These are phyloP conservation scores for Hymenotorrendiella dingleyae DNA, from an alignment of 2,329 filamentous ascomycete species.

Conservation along the genomic window DNA sequence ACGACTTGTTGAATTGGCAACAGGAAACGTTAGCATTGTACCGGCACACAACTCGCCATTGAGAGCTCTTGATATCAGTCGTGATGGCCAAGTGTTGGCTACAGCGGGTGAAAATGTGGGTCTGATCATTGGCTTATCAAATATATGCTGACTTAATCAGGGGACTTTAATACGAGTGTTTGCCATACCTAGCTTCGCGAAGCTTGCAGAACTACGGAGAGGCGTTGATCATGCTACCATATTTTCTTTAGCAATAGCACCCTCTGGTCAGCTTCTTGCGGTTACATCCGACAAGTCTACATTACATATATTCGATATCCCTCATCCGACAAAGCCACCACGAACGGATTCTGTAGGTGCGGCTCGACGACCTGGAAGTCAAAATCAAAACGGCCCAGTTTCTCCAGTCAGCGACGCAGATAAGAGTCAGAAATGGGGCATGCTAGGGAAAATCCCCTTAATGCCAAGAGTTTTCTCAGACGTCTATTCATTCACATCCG, in stretches of 20 bases:
- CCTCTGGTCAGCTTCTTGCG: conserved; percentile 71
- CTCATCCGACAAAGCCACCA: conserved; percentile 42
- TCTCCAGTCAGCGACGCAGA: conserved; percentile 38
- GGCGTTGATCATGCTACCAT: conserved; percentile 85
- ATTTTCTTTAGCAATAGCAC: conserved; percentile 83
- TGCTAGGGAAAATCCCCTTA: conserved; percentile 75
- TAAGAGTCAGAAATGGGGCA: conserved; percentile 72
- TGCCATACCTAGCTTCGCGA: conserved; percentile 71
- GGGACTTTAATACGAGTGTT: conserved; percentile 88
- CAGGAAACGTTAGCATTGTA: conserved; percentile 84
- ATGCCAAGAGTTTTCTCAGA: conserved; percentile 87
- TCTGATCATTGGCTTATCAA: not conserved
- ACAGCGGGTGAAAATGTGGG: conserved; percentile 77
- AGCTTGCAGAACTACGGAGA: conserved; percentile 76
- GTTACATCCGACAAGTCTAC: conserved; percentile 97
- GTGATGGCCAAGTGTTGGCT: conserved; percentile 74
- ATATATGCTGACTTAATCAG: conserved; percentile 31
- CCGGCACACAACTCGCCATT: conserved; percentile 79
- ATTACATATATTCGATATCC: conserved; percentile 87
- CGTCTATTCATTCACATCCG: conserved; percentile 76
- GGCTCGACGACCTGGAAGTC: conserved; percentile 29
- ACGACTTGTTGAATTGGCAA: conserved; percentile 73
- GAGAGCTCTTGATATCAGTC: conserved; percentile 72
- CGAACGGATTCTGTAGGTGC: conserved; percentile 30
- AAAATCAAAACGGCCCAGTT: conserved; percentile 21